These are phyloP conservation scores for Entophlyctis luteolus DNA, from an alignment of 192 early-diverging fungal genomes.

Conservation along the genomic window DNA sequence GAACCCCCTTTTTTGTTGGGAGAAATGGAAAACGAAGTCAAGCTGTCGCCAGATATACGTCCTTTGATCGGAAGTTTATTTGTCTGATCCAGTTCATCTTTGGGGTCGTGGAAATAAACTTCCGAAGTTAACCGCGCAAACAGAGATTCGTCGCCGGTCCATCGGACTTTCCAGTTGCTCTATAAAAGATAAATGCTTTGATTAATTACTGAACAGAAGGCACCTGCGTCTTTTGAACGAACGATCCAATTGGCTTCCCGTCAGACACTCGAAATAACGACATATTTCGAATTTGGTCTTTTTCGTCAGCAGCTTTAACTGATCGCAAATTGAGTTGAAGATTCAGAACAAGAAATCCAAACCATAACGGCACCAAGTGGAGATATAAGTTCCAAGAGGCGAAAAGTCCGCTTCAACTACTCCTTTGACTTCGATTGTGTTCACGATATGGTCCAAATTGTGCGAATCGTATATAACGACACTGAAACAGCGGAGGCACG, in stretches of 20 bases:
- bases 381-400: constrained; percentile 79
- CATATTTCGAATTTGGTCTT: constrained; percentile 71
- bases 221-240: constrained; percentile 74
- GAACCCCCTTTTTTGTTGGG: constrained; percentile 54
- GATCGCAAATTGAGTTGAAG: constrained; percentile 6
- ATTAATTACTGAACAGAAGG: not conserved
- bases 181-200: not conserved
- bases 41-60: constrained; percentile 5
- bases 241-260: constrained; percentile 64
- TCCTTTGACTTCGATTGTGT: constrained; percentile 59
- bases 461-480: constrained; percentile 72
- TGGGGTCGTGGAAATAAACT: constrained; percentile 81
- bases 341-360: not conserved
- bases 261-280: constrained; percentile 72
- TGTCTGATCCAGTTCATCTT: not conserved
- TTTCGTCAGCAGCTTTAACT: constrained; percentile 65
- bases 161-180: constrained; percentile 75
- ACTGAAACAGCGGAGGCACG: constrained; percentile 29
- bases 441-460: constrained; percentile 46
- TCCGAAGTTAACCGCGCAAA: constrained; percentile 78
- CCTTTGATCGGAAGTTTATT: not conserved
- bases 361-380: constrained; percentile 85
- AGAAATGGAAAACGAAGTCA: constrained; percentile 72
- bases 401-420: constrained; percentile 88
- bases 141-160: constrained; percentile 86